Base-by-base conservation (phyloP, 768 basidiomycete genomes). In the Boletus pseudopeckii region DNA sequence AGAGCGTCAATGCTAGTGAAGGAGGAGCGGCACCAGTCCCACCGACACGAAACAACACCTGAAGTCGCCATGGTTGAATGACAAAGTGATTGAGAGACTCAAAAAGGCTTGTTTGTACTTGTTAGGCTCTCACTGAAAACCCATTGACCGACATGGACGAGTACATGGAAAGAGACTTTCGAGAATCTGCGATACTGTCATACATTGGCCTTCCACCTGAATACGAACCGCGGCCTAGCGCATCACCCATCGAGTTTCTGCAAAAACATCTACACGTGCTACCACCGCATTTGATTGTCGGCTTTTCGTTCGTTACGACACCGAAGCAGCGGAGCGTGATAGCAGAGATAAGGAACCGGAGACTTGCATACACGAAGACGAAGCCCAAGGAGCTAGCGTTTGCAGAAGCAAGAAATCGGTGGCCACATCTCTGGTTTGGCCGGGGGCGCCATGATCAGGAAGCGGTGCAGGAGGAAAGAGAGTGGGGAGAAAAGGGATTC, bases 401-500 rank as follows among this genome's bases (percentile, higher is more conserved):
- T 61, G 69, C 69, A 4, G 63, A 71, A 24, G 90, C 85, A 7
- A 76, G 74, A 42, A 75, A 67, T 30, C 72, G 68, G 24, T 92
- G 90, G 88, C 84, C 88, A 8, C 64, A 74, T 22, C 70, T 92
- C 13, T 92, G 88, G 85, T 74, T 79, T 33, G 84, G 85, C 1
- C 69, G 71, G 38, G 80, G 79, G 52, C 72, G 75, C 7, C 61
- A 71, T 18, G 82, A 81, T 11, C 63, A 68, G 40, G 77, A 80
- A 59, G 81, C 83, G 55, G 84, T 74, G 1, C 71, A 71, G 38
- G 90, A 90, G 14, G 90, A 93, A 69, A 78, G 74, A 58, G 73
- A 74, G 36, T 93, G 90, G 90, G 88, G 73, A 5, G 74, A 81
- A 48, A 75, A 68, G 17, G 72, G 76, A 18, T 91, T 92, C 65